Evolutionary conservation across 148 eudicot genomes (phyloP), one percentile per base, ranked within the genome.

Genomic region (Pharnaceum exiguum): DNA sequence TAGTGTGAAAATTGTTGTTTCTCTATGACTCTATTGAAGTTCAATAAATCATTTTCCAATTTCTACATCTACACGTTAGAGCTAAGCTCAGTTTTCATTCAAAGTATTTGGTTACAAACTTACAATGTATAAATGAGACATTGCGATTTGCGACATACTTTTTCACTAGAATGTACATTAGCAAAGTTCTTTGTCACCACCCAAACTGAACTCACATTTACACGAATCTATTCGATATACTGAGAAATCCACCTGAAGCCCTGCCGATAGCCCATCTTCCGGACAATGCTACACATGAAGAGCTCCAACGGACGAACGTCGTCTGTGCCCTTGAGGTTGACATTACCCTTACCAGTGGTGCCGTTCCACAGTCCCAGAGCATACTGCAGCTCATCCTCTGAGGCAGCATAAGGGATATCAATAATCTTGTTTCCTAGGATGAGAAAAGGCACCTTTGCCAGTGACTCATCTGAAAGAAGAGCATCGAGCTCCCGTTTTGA

Each of bases 181-280:
- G n/a, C n/a, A n/a, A n/a, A n/a, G n/a, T n/a, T n/a, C n/a, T n/a
- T n/a, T n/a, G n/a, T n/a, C n/a, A n/a, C n/a, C n/a, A n/a, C n/a
- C n/a, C n/a, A n/a, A n/a, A n/a, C n/a, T n/a, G n/a, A n/a, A n/a
- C n/a, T n/a, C n/a, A n/a, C n/a, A n/a, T n/a, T n/a, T n/a, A n/a
- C n/a, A n/a, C n/a, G n/a, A n/a, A n/a, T n/a, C n/a, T n/a, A n/a
- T n/a, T 82, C 72, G 55, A 82, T 82, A 56, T 82, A 82, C 55
- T 78, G 83, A 46, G 87, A 82, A 30, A 78, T 64, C 87, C 87
- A 82, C 60, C 75, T 70, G 66, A 82, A 82, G 27, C 87, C 83
- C 15, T 82, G 81, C 15, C 87, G 81, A 54, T 78, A 81, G 4
- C 82, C 86, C 86, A 77, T 81, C 71, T 81, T 81, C 18, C 82